Evolutionary conservation across 345 rosid genomes (phyloP).

Genomic region (Passiflora organensis): DNA sequence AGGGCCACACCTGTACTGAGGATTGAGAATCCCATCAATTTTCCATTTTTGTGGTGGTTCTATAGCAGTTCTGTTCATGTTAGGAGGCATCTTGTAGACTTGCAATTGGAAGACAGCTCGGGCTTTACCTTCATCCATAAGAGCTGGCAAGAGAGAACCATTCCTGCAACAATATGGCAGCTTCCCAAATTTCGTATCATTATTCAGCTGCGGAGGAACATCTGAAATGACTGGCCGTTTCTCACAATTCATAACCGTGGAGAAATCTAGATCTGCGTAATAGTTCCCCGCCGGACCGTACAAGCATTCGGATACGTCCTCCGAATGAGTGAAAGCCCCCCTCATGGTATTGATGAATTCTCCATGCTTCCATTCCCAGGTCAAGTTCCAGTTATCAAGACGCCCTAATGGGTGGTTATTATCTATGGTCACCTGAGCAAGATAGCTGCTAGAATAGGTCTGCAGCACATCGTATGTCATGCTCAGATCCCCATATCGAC

Average conservation of each 20-base stretch:
- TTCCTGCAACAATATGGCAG: slow-evolving; percentile 76
- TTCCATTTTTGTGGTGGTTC: slow-evolving; percentile 77
- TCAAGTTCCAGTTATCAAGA: slow-evolving; percentile 90
- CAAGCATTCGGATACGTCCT: slow-evolving; percentile 50
- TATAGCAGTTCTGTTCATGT: slow-evolving; percentile 55
- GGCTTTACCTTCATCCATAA: slow-evolving; percentile 56
- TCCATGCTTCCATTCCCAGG: slow-evolving; percentile 91
- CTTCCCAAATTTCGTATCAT: slow-evolving; percentile 59
- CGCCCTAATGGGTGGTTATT: slow-evolving; percentile 66
- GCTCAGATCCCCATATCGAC: slow-evolving; percentile 58
- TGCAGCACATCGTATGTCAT: slow-evolving; percentile 62
- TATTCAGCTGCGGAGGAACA: slow-evolving; percentile 45
- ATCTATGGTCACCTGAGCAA: slow-evolving; percentile 84
- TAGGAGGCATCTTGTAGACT: slow-evolving; percentile 78
- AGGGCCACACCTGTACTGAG: slow-evolving; percentile 65
- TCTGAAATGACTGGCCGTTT: slow-evolving; percentile 64
- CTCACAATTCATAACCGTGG: slow-evolving; percentile 59
- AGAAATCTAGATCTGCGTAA: slow-evolving; percentile 62
- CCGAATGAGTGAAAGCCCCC: slow-evolving; percentile 71
- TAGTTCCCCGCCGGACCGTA: slow-evolving; percentile 59
- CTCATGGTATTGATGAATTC: slow-evolving; percentile 77
- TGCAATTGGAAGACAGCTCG: slow-evolving; percentile 62
- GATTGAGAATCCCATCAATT: slow-evolving; percentile 54
- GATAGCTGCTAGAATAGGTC: slow-evolving; percentile 63
- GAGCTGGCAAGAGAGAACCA: slow-evolving; percentile 58